phyloP scores from a whole-genome alignment of 2,329 filamentous ascomycete genomes.

The Plectosphaerella cucumerina region DNA sequence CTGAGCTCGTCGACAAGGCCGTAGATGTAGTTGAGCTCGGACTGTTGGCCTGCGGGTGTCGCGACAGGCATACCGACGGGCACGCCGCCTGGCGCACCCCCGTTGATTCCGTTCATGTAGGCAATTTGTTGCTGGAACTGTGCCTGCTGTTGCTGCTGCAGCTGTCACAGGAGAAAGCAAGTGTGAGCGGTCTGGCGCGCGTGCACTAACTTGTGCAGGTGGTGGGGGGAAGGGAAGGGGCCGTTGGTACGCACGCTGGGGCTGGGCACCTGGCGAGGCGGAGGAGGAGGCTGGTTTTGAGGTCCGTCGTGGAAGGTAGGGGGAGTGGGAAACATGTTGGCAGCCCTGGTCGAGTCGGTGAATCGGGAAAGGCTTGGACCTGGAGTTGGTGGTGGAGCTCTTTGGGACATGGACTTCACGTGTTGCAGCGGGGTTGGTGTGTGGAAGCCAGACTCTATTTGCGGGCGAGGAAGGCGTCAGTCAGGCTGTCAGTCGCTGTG shows the following conservation, averaged over 20 bases:
- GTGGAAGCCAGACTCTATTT: constrained; percentile 2
- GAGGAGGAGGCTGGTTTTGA: constrained; percentile 2
- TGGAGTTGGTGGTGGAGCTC: constrained; percentile 2
- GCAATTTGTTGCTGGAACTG: constrained; percentile 15
- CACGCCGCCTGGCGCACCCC: constrained; percentile 31
- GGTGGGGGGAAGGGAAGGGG: neutral
- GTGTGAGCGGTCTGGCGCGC: no score
- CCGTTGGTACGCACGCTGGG: neutral
- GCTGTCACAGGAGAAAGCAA: constrained; percentile 6
- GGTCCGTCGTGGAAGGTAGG: constrained; percentile 3
- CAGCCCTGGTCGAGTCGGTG: neutral
- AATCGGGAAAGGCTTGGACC: constrained; percentile 1
- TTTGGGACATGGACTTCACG: constrained; percentile 1
- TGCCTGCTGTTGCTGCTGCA: constrained; percentile 11
- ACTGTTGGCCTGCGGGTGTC: constrained; percentile 63
- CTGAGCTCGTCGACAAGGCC: constrained; percentile 64
- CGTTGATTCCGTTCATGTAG: constrained; percentile 47
- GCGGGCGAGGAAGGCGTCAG: neutral
- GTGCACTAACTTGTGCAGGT: no score
- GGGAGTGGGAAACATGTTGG: constrained; percentile 4
- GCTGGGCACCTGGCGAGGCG: neutral
- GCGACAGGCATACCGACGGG: constrained; percentile 46
- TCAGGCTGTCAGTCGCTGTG: constrained; percentile 11
- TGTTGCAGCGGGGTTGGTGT: constrained; percentile 2
- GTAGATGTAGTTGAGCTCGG: constrained; percentile 65